Percentiles rank a stretch among this genome's conserved stretches.
Evolutionary conservation across 805 yeast genomes (phyloP).

Genomic region (Candida anglica): DNA sequence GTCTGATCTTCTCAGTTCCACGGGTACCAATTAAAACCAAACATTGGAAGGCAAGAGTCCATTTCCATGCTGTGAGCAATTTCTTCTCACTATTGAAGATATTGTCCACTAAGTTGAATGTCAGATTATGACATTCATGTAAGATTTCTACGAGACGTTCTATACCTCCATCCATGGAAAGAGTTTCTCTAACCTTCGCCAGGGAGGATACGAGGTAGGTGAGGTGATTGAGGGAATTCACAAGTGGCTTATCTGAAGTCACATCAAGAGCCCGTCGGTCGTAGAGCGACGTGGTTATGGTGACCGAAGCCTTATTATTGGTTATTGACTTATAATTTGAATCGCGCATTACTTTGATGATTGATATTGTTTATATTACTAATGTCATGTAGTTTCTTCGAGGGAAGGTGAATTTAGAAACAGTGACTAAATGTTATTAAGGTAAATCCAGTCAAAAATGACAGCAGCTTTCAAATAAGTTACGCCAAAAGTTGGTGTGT

Average conservation of each 20-base stretch:
- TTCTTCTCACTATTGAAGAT: conserved; percentile 36
- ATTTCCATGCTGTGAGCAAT: conserved; percentile 86
- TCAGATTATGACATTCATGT: conserved; percentile 63
- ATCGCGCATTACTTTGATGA: conserved; percentile 75
- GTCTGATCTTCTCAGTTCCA: conserved; percentile 83
- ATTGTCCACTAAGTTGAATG: conserved; percentile 24
- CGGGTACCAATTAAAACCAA: conserved; percentile 87
- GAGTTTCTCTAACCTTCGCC: conserved; percentile 85
- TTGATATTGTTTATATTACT: no score
- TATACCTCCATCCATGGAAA: conserved; percentile 86
- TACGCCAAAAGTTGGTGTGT: no score
- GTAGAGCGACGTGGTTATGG: conserved; percentile 82
- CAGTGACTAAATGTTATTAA: no score
- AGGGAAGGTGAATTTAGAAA: no score
- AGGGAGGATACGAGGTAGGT: conserved; percentile 84
- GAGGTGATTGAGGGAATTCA: conserved; percentile 85
- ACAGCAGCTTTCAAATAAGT: background rate
- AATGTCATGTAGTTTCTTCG: no score
- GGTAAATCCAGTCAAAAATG: background rate
- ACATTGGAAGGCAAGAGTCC: conserved; percentile 95
- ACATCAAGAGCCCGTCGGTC: conserved; percentile 92
- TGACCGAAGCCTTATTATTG: conserved; percentile 86
- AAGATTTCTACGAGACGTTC: conserved; percentile 83
- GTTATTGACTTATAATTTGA: conserved; percentile 77
- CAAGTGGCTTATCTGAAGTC: conserved; percentile 83